phyloP scores from a whole-genome alignment of 78 protist species.

The Emiliania huxleyi region DNA sequence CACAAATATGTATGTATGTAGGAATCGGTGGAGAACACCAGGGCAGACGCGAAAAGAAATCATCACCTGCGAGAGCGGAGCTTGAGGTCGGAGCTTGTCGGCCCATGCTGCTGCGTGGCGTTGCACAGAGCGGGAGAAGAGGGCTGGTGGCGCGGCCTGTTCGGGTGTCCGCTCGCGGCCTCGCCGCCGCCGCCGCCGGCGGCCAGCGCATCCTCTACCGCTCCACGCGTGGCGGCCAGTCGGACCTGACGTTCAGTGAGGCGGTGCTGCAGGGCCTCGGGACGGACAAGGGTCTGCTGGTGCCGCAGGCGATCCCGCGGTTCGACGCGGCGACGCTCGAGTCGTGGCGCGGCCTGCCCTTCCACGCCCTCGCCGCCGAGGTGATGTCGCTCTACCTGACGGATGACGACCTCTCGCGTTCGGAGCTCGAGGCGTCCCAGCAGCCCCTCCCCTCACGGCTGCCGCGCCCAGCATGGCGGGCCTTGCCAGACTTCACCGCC shows the following conservation, averaged over 20 bases:
- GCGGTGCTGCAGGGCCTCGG: slow-evolving; percentile 39
- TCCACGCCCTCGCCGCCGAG: background rate
- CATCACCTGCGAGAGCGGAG: too few relatives aligned
- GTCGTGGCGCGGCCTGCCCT: background rate
- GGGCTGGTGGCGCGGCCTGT: too few relatives aligned
- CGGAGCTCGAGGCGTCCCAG: background rate
- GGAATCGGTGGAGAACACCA: too few relatives aligned
- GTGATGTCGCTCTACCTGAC: background rate
- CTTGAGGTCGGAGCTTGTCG: too few relatives aligned
- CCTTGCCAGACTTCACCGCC: too few relatives aligned
- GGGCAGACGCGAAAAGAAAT: too few relatives aligned
- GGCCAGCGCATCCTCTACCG: background rate
- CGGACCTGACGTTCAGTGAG: background rate
- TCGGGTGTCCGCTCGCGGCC: too few relatives aligned
- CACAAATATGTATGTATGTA: too few relatives aligned
- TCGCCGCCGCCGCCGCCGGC: background rate
- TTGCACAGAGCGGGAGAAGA: too few relatives aligned
- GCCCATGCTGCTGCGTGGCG: too few relatives aligned
- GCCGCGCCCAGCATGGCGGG: too few relatives aligned
- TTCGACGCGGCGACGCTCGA: background rate
- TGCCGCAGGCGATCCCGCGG: background rate
- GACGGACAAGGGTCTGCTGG: slow-evolving; percentile 11
- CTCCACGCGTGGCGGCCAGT: background rate
- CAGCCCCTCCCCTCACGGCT: background rate
- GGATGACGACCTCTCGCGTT: background rate